phyloP scores from a whole-genome alignment of 768 basidiomycete genomes.

The Pisolithus orientalis region DNA sequence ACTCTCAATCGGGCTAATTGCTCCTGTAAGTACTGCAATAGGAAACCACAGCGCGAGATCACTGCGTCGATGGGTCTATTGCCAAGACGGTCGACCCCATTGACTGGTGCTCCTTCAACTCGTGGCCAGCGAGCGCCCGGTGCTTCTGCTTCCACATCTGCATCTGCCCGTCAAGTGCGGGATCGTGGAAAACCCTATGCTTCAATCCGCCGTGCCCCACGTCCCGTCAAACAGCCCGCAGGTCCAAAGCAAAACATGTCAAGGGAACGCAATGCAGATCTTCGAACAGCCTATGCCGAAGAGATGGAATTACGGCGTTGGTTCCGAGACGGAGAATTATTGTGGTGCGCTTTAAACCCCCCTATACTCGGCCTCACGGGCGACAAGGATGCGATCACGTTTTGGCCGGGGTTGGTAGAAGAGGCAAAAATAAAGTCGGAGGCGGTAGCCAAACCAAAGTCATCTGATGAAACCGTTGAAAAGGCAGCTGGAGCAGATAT shows the following conservation, averaged over 20 bases:
- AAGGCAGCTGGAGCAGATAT: neutral
- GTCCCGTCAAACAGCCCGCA: conserved; percentile 25
- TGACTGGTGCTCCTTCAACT: conserved; percentile 22
- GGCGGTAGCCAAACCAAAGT: conserved; percentile 27
- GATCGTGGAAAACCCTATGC: conserved; percentile 33
- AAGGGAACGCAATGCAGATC: conserved; percentile 58
- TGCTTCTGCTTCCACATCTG: conserved; percentile 14
- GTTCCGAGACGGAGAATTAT: conserved; percentile 63
- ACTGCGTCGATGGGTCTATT: conserved; percentile 52
- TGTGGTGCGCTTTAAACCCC: conserved; percentile 58
- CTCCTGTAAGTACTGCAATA: conserved; percentile 72
- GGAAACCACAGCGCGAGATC: conserved; percentile 63
- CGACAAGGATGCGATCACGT: conserved; percentile 43
- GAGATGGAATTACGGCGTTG: conserved; percentile 46
- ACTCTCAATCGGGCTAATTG: conserved; percentile 46
- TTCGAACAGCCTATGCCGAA: conserved; percentile 49
- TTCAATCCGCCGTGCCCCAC: conserved; percentile 33
- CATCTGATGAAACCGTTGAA: neutral
- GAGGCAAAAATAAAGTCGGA: conserved; percentile 46
- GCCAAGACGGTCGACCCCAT: conserved; percentile 28
- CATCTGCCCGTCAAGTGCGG: conserved; percentile 9
- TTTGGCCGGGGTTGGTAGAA: conserved; percentile 72
- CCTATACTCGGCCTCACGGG: conserved; percentile 40
- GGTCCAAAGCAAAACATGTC: conserved; percentile 46
- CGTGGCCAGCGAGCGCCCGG: conserved; percentile 8